Evolutionary conservation across 192 early-diverging fungal genomes (phyloP).

Genomic region (Jimgerdemannia lactiflua): DNA sequence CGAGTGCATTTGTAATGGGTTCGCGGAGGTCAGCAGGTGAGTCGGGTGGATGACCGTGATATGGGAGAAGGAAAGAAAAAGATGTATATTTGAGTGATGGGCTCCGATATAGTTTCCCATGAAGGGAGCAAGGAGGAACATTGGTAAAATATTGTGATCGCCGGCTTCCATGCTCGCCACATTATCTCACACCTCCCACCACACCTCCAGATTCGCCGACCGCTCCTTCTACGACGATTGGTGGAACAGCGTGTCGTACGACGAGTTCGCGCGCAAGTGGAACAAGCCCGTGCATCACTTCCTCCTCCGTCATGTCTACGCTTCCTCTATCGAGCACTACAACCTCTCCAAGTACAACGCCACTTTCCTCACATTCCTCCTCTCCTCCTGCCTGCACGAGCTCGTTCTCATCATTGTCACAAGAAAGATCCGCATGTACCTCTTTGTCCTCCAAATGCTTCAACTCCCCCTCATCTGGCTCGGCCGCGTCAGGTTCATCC

Average conservation of each 20-base stretch:
- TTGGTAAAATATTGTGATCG: background rate
- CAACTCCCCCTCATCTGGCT: constrained; percentile 88
- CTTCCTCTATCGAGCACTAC: constrained; percentile 70
- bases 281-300: constrained; percentile 97
- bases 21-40: constrained; percentile 88
- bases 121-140: too few species aligned
- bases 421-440: constrained; percentile 65
- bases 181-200: background rate
- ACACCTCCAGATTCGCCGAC: constrained; percentile 76
- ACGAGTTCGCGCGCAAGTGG: constrained; percentile 97
- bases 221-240: constrained; percentile 98
- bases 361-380: constrained; percentile 76
- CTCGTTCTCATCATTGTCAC: constrained; percentile 72
- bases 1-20: constrained; percentile 94
- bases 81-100: background rate
- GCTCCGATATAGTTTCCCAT: background rate
- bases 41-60: constrained; percentile 1
- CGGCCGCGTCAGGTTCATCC: constrained; percentile 54
- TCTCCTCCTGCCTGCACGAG: constrained; percentile 79
- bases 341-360: constrained; percentile 68
- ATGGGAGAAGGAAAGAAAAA: background rate
- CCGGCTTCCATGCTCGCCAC: constrained; percentile 2
- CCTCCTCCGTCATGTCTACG: constrained; percentile 87
- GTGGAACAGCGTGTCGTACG: constrained; percentile 91
- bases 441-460: constrained; percentile 83